Base-by-base conservation (phyloP, 2,329 filamentous ascomycete genomes). In the Calonectria pseudoreteaudii region DNA sequence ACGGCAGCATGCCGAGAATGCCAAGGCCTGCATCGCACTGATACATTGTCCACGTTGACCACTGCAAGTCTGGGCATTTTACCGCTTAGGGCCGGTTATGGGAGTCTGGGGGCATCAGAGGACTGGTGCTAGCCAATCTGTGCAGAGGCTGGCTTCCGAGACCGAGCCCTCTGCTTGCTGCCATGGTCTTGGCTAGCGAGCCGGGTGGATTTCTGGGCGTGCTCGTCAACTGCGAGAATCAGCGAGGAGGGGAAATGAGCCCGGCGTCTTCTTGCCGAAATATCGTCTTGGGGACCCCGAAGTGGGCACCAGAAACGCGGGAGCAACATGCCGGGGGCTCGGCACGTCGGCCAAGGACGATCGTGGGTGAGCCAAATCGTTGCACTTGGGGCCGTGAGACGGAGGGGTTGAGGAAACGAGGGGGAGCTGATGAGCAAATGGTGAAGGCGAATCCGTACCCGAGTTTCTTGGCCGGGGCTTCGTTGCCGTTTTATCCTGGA, bases 1-100 rank as follows among this genome's bases (percentile, higher is more conserved):
- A 81, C 76, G 75, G 80, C 78, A 75, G 77, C 75, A 76, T 78
- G 80, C 79, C 80, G 79, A 81, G 80, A 81, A 80, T 76, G 80
- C 80, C 80, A 81, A 81, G 80, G 65, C 80, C 72, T 75, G 73
- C 52, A 76, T 76, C 72, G 77, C 78, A 75, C 76, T 77, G 80
- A 80, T 79, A 76, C 77, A 79, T 69, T 78, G 79, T 76, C 80
- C 77, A 80, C 78, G 79, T 78, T 75, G 80, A 75, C 79, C 78
- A 74, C 77, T 77, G 77, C 68, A 71, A 74, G 78, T 77, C 77
- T 80, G 73, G 78, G 78, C 78, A 77, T 70, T 68, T 68, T 72
- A 56, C 67, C 68, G 74, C 64, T 68, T 68, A 65, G 66, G 68
- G 66, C 50, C 20, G 20, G 50, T 16, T 50, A 28, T 67, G 53